Evolutionary conservation across 768 basidiomycete genomes (phyloP), one percentile per base, ranked within the genome.

Genomic region (Stropharia rugosoannulata): DNA sequence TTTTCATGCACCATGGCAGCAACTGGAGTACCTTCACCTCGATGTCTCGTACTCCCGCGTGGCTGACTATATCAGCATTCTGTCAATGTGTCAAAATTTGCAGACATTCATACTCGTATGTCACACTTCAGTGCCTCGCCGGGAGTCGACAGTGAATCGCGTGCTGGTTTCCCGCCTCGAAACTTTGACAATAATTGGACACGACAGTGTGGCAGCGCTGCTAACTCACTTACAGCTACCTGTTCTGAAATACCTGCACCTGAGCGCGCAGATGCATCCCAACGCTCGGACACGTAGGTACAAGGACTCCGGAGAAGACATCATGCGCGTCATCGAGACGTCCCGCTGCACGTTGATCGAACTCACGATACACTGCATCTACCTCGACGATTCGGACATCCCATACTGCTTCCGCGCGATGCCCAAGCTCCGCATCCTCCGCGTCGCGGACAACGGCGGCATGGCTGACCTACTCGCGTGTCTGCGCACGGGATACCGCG

Each of bases 21-120:
- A 45, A 9, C 35, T 53, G 4, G 43, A 37, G 36, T 53, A 53
- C 27, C 51, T 53, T 16, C 51, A 53, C 12, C 15, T 53, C 7
- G 51, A 53, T 25, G 51, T n/a, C 10, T 18, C 16, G 2, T n/a
- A 18, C 11, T 42, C 51, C 7, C 29, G 25, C 9, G 22, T 32
- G 6, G 4, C 29, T 15, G 43, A 53, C 32, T 35, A 25, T 32
- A 22, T 36, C 32, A 11, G 42, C 11, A 32, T 37, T 8, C 27
- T 53, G 10, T 15, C 32, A 9, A 4, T 13, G 27, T 53, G 51
- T 9, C 16, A 8, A 2, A 12, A n/a, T 22, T 18, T 53, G 29
- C 37, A 29, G 12, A 46, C 42, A 6, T 45, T 44, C 4, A 51
- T 51, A 25, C 22, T 53, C 3, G 18, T 37, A 7, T 53, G 44